phyloP scores from a whole-genome alignment of 1,284 basidiomycete species.

The Trametes hirsuta region DNA sequence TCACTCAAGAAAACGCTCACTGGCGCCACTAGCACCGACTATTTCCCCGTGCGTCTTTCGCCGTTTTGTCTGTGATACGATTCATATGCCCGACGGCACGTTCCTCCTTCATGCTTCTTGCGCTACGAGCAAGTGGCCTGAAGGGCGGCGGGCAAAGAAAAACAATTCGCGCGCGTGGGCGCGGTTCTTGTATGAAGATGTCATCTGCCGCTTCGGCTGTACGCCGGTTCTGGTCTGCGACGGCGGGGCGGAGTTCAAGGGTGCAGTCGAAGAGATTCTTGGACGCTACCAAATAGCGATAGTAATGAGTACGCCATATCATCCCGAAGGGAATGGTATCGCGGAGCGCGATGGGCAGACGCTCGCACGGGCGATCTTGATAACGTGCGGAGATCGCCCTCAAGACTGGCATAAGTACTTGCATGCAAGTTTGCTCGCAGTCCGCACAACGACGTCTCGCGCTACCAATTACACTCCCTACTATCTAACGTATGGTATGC shows the following conservation, averaged over 20 bases:
- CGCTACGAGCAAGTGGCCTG: no score
- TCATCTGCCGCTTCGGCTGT: no score
- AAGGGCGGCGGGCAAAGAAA: no score
- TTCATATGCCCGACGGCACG: conserved; percentile 31
- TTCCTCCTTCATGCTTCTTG: conserved; percentile 33
- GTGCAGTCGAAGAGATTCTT: background rate
- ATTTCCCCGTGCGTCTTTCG: no score
- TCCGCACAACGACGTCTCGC: conserved; percentile 29
- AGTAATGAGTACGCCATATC: conserved; percentile 35
- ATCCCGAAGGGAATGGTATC: conserved; percentile 38
- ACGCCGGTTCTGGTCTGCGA: background rate
- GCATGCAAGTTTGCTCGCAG: conserved; percentile 19
- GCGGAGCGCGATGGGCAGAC: conserved; percentile 35
- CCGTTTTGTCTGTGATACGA: no score
- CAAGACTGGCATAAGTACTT: conserved; percentile 32
- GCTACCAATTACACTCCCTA: conserved; percentile 38
- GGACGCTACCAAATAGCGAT: background rate
- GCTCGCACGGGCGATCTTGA: conserved; percentile 28
- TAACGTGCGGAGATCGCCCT: conserved; percentile 23
- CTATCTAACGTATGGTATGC: conserved; percentile 38
- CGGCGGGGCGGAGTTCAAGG: background rate
- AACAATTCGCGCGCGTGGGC: no score
- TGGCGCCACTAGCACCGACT: conserved; percentile 21
- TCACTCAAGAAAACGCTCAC: conserved; percentile 7
- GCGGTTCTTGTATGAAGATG: no score